Evolutionary conservation across 331 rosid genomes (phyloP), one percentile per base, ranked within the genome.

Genomic region (Saraca asoca): DNA sequence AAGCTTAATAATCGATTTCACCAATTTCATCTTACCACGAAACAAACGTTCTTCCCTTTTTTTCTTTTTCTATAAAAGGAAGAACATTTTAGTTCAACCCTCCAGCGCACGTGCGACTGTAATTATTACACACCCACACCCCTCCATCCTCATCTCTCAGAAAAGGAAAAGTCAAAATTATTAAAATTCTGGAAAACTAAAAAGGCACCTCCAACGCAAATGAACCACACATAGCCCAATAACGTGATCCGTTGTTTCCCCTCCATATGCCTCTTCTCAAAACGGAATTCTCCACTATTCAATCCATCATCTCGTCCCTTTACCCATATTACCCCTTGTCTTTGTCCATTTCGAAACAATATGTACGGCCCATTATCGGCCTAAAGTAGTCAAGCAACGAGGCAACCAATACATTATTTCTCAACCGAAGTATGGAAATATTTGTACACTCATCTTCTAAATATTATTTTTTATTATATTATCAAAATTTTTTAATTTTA

Each of bases 231-330:
- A 67, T 75, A 52, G 46, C 81, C 73, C 59, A 77, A 89, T 85
- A 72, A 87, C 89, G 89, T 33, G 66, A 77, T 87, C 98, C 95
- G 92, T 85, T 84, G 79, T 85, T 67, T 82, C 53, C 78, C 65
- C 53, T 59, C 66, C 3, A 24, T 42, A 56, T 56, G 37, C 53
- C 72, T 54, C 60, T 56, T 64, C 67, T 53, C 49, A 12, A 64
- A 78, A 85, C 88, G 87, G 83, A 73, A 74, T 58, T 75, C 24
- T 66, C 72, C 70, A 59, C 82, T 24, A 35, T 55, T 74, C 41
- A 0, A 62, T 63, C 9, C 50, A 18, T 33, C 0, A 18, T 0
- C 74, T 10, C 2, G 1, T 1, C 10, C 13, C 14, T 66, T 43
- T 16, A 2, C 16, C 80, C 39, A 72, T 71, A 81, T 67, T 20